Conservation (phyloP, 495 filamentous ascomycete genomes). For the Aspergillus diversus region DNA sequence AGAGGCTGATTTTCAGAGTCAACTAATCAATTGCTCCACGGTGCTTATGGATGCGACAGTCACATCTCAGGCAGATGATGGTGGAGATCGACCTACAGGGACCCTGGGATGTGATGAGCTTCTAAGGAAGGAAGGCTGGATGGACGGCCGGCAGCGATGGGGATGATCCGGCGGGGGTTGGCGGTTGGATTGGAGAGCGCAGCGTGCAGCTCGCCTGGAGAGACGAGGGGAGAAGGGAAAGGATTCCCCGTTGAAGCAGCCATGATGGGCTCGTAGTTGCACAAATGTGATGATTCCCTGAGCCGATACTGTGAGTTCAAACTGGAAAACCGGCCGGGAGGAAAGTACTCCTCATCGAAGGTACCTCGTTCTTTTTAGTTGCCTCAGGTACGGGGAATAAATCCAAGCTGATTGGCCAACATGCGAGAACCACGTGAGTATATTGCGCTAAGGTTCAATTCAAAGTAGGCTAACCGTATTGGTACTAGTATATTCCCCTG, state of each 20-base stretch:
- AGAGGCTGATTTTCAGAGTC: conserved; percentile 28
- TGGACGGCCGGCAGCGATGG: conserved; percentile 29
- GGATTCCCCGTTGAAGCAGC: conserved; percentile 14
- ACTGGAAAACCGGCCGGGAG: too few species aligned
- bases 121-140: conserved; percentile 19
- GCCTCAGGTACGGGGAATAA: too few species aligned
- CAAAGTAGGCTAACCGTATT: too few species aligned
- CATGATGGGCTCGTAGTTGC: neutral
- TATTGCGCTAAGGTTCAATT: too few species aligned
- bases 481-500: too few species aligned
- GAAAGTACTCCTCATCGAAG: too few species aligned
- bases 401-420: too few species aligned
- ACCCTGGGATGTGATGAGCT: conserved; percentile 33
- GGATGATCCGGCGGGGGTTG: conserved; percentile 27
- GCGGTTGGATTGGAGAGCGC: neutral
- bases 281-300: too few species aligned
- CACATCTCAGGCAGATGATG: neutral
- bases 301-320: too few species aligned
- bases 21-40: neutral
- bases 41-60: neutral
- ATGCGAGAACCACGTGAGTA: too few species aligned
- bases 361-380: too few species aligned
- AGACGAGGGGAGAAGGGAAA: conserved; percentile 25
- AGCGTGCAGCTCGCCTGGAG: conserved; percentile 25
- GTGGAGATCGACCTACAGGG: conserved; percentile 25